Evolutionary conservation across 345 rosid species (phyloP).

Genomic region (Xanthoceras sorbifolium): DNA sequence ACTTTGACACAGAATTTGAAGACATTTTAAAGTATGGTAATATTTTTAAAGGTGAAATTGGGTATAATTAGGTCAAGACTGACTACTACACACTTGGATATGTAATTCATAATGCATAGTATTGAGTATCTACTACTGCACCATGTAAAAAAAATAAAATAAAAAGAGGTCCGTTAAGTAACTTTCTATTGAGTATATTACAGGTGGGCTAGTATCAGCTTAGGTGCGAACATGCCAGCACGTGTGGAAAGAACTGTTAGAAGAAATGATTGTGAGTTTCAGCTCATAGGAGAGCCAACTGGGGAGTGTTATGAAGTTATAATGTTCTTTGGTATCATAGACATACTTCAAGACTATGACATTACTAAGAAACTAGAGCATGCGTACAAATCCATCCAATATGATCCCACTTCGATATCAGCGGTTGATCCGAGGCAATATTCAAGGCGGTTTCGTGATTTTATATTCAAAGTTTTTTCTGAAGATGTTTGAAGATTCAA

Average conservation of each 20-base stretch:
- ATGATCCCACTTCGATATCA: slow-evolving; percentile 81
- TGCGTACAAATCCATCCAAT: slow-evolving; percentile 81
- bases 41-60: too few relatives aligned
- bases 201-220: slow-evolving; percentile 79
- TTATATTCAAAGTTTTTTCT: slow-evolving; percentile 62
- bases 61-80: too few relatives aligned
- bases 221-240: slow-evolving; percentile 83
- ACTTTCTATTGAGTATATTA: slow-evolving; percentile 7
- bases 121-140: too few relatives aligned
- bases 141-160: neutral
- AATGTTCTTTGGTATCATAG: slow-evolving; percentile 85
- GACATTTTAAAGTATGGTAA: too few relatives aligned
- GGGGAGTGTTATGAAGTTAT: slow-evolving; percentile 79
- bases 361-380: slow-evolving; percentile 94
- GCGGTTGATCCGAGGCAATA: slow-evolving; percentile 90
- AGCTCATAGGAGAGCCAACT: slow-evolving; percentile 73
- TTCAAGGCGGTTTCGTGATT: slow-evolving; percentile 81
- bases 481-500: slow-evolving; percentile 48
- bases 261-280: slow-evolving; percentile 50
- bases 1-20: too few relatives aligned
- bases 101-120: too few relatives aligned
- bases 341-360: slow-evolving; percentile 91
- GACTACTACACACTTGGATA: too few relatives aligned
- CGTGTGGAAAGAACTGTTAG: slow-evolving; percentile 72
- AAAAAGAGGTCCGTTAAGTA: neutral